Conservation (phyloP, 1,139 yeast species). For the Kodamaea ohmeri region DNA sequence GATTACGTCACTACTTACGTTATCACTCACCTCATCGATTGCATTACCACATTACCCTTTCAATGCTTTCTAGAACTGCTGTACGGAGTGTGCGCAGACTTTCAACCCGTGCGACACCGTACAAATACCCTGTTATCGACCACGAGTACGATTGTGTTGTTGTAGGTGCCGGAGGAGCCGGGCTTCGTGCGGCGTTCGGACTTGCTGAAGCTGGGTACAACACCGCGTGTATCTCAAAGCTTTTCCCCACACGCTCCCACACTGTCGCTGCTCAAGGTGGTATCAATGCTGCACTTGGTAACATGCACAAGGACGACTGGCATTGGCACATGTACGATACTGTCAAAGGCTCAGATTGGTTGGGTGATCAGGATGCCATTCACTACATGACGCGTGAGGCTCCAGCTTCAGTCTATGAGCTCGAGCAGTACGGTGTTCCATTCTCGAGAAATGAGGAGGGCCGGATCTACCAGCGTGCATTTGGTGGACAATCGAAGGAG, state of each 20-base stretch:
- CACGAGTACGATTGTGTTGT: conserved; percentile 97
- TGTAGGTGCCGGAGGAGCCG: conserved; percentile 99
- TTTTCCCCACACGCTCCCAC: conserved; percentile 96
- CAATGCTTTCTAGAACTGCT: conserved; percentile 8
- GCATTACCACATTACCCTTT: too few relatives aligned
- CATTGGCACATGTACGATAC: conserved; percentile 99
- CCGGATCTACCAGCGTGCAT: conserved; percentile 94
- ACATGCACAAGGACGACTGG: conserved; percentile 97
- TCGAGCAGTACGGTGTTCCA: conserved; percentile 96
- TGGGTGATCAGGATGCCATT: conserved; percentile 97
- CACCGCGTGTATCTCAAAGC: conserved; percentile 93
- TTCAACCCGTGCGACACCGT: conserved; percentile 2
- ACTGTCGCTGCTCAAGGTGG: conserved; percentile 99
- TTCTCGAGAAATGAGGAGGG: conserved; percentile 96
- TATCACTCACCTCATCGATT: too few relatives aligned
- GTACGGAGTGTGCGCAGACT: too few relatives aligned
- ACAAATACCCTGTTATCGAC: conserved; percentile 78
- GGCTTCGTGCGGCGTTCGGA: conserved; percentile 95
- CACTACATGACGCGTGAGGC: conserved; percentile 99
- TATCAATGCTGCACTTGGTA: conserved; percentile 93
- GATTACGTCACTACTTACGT: too few relatives aligned
- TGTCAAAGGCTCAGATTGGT: conserved; percentile 98
- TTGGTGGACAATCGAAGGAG: conserved; percentile 94
- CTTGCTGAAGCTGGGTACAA: conserved; percentile 93
- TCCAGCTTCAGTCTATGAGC: conserved; percentile 87